phyloP scores from a whole-genome alignment of 352 stramenopile genomes.

The Pythium biforme region DNA sequence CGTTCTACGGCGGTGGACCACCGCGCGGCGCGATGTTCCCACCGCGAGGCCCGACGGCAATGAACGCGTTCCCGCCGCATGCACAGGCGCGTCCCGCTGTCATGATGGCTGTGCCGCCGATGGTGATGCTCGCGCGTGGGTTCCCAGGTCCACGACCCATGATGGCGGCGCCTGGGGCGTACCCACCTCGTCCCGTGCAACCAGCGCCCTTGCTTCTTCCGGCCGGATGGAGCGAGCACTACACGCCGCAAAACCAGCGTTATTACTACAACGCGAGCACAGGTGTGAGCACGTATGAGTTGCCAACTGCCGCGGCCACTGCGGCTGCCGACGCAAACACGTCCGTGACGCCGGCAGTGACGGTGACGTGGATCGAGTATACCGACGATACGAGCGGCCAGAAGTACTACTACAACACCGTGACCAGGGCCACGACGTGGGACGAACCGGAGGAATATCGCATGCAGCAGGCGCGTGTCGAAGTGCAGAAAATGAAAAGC shows the following conservation, averaged over 20 bases:
- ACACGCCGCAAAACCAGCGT: slow-evolving; percentile 45
- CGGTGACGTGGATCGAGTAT: slow-evolving; percentile 71
- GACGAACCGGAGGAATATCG: slow-evolving; percentile 75
- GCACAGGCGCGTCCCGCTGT: slow-evolving; percentile 4
- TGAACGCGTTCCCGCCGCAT: slow-evolving; percentile 20
- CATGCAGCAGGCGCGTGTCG: slow-evolving; percentile 66
- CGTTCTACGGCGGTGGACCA: slow-evolving; percentile 9
- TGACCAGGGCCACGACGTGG: slow-evolving; percentile 77
- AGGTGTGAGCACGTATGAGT: slow-evolving; percentile 64
- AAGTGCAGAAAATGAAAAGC: slow-evolving; percentile 68
- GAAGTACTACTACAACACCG: slow-evolving; percentile 81
- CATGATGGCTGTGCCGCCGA: slow-evolving; percentile 12
- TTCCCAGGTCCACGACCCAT: slow-evolving; percentile 7
- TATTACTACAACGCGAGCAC: slow-evolving; percentile 68
- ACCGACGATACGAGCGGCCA: slow-evolving; percentile 67
- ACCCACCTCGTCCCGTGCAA: not conserved
- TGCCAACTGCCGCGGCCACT: slow-evolving; percentile 20
- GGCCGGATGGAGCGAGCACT: slow-evolving; percentile 61
- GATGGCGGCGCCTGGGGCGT: not conserved
- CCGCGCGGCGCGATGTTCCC: slow-evolving; percentile 10
- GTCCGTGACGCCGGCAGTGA: not conserved
- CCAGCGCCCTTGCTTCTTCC: slow-evolving; percentile 27
- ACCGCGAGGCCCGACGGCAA: slow-evolving; percentile 8
- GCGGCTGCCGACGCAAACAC: not conserved
- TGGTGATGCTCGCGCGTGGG: slow-evolving; percentile 27